A percentile compares a stretch with the other conserved stretches of the same genome.
Conservation (phyloP, 2,329 filamentous ascomycete species). For the Paecilomyces sp. region DNA sequence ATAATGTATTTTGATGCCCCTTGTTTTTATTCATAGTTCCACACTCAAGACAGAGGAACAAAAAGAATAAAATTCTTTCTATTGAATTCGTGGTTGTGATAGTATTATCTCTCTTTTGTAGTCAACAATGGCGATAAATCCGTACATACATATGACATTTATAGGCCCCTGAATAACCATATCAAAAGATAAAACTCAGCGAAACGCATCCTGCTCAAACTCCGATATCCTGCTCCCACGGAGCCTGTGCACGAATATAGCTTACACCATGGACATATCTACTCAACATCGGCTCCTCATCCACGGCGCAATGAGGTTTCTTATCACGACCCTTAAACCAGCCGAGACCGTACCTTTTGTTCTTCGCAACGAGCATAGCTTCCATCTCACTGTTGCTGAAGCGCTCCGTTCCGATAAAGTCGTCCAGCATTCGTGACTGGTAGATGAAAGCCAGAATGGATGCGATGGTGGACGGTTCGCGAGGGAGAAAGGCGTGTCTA, state of each 20-base stretch:
- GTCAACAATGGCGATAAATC: background rate
- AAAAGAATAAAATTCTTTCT: background rate
- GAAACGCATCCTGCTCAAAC: background rate
- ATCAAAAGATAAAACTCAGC: background rate
- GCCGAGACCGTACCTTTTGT: slow-evolving; percentile 66
- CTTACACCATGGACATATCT: slow-evolving; percentile 56
- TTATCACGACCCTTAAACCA: slow-evolving; percentile 71
- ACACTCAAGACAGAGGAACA: background rate
- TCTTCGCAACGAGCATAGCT: slow-evolving; percentile 49
- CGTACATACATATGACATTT: background rate
- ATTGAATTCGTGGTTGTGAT: background rate
- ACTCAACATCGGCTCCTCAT: slow-evolving; percentile 64
- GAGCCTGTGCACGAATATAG: slow-evolving; percentile 21
- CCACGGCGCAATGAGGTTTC: slow-evolving; percentile 67
- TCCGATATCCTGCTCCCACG: slow-evolving; percentile 13
- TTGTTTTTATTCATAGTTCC: background rate
- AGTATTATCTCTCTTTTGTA: background rate
- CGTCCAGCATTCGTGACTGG: slow-evolving; percentile 71
- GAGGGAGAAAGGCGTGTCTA: slow-evolving; percentile 63
- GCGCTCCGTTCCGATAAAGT: slow-evolving; percentile 65
- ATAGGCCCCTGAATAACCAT: background rate
- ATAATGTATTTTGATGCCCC: background rate
- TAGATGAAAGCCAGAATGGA: slow-evolving; percentile 71
- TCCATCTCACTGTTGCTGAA: slow-evolving; percentile 57
- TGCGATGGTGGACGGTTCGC: slow-evolving; percentile 72